Percentiles rank a stretch among this genome's conserved stretches.
These are phyloP conservation scores for Acanthamoeba triangularis DNA, from an alignment of 208 protist genomes.

Conservation along the genomic window DNA sequence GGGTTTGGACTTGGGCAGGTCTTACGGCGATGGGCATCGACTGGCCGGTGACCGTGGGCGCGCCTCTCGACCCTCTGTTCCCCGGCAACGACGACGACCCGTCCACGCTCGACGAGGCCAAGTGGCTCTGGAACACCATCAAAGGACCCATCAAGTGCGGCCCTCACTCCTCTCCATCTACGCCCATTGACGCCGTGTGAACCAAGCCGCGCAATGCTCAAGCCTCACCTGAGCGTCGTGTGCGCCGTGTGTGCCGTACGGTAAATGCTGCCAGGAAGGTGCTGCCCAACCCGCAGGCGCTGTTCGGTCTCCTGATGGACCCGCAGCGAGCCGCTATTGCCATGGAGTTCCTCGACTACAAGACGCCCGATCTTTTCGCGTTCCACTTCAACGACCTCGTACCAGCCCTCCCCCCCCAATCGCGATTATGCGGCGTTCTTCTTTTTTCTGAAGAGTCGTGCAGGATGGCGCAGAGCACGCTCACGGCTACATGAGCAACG, in stretches of 20 bases:
- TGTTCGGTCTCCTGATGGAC: not conserved
- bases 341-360: slow-evolving; percentile 36
- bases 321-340: not conserved
- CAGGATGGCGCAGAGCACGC: not conserved
- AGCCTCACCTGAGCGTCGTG: not conserved
- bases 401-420: not conserved
- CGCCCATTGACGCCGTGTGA: too few species aligned
- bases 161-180: not conserved
- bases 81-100: not conserved
- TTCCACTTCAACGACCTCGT: slow-evolving; percentile 57
- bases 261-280: not conserved
- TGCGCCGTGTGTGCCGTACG: too few species aligned
- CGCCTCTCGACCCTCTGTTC: slow-evolving; percentile 35
- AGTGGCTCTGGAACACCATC: slow-evolving; percentile 21
- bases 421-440: too few species aligned
- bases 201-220: too few species aligned
- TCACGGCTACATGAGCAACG: slow-evolving; percentile 24
- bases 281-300: not conserved
- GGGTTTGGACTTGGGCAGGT: not conserved
- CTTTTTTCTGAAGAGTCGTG: too few species aligned
- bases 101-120: slow-evolving; percentile 5
- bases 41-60: slow-evolving; percentile 24
- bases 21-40: not conserved
- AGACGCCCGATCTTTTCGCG: not conserved
- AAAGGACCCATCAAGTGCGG: not conserved